Conservation (phyloP, 176 grass and related monocot species). For the Oryza longistaminata region DNA sequence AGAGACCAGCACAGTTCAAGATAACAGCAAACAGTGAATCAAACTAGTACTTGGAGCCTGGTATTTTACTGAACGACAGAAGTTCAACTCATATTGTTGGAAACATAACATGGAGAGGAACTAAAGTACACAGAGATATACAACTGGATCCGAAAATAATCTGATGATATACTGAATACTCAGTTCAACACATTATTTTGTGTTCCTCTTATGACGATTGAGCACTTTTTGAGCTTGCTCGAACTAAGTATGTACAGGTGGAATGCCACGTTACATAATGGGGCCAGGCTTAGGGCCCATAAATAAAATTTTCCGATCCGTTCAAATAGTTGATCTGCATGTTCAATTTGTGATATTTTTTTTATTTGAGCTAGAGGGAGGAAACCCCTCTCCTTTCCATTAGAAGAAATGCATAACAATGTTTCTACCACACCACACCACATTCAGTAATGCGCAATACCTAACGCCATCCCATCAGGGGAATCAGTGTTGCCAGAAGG, state of each 20-base stretch:
- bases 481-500: background rate
- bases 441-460: background rate
- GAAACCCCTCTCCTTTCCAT: background rate
- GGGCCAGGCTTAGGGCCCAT: background rate
- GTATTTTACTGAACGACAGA: background rate
- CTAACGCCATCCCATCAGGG: background rate
- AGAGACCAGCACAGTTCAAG: background rate
- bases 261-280: background rate
- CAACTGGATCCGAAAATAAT: background rate
- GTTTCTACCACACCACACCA: background rate
- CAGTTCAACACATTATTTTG: background rate
- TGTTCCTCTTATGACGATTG: background rate
- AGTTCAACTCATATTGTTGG: background rate
- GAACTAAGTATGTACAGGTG: background rate
- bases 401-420: background rate
- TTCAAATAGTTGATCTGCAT: constrained; percentile 7
- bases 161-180: background rate
- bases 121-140: background rate
- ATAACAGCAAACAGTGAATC: background rate
- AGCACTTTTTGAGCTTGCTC: background rate
- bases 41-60: background rate
- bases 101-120: background rate
- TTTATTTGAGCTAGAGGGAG: background rate
- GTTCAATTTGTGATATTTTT: background rate
- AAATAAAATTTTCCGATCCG: background rate